phyloP scores from a whole-genome alignment of 108 stramenopile genomes.

The Aurantiochytrium sp. region DNA sequence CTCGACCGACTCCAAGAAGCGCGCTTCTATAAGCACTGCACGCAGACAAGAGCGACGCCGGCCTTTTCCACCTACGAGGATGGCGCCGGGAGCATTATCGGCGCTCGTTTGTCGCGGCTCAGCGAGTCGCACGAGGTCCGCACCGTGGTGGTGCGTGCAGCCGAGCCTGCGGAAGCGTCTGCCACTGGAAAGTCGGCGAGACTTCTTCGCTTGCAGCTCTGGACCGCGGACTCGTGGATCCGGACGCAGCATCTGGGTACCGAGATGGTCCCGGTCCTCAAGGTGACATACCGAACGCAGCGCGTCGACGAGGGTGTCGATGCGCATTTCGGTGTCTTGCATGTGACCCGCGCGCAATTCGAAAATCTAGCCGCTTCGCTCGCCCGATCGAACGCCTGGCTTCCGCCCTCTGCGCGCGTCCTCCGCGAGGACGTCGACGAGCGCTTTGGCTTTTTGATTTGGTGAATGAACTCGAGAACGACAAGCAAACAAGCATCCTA shows the following conservation, averaged over 20 bases:
- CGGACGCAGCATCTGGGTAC: neutral
- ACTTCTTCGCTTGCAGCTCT: neutral
- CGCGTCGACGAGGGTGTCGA: neutral
- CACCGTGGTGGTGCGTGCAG: neutral
- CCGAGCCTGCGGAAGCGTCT: no score
- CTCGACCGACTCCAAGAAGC: neutral
- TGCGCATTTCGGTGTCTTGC: neutral
- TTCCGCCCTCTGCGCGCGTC: neutral
- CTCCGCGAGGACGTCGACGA: neutral
- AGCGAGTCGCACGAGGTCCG: neutral
- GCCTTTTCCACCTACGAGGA: neutral
- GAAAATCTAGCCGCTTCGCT: neutral
- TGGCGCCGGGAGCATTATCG: neutral
- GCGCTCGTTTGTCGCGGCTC: neutral
- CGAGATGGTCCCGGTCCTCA: neutral
- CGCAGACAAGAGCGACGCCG: neutral
- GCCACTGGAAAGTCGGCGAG: neutral
- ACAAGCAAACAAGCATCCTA: no score
- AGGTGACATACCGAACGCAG: neutral
- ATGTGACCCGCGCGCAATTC: neutral
- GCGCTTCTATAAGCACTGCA: neutral
- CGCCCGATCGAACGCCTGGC: neutral
- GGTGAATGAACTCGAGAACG: neutral
- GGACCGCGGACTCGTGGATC: slow-evolving; percentile 16
- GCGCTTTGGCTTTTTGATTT: neutral